These are phyloP conservation scores for Trichoderma sp. DNA, from an alignment of 2,329 filamentous ascomycete genomes.

Conservation along the genomic window DNA sequence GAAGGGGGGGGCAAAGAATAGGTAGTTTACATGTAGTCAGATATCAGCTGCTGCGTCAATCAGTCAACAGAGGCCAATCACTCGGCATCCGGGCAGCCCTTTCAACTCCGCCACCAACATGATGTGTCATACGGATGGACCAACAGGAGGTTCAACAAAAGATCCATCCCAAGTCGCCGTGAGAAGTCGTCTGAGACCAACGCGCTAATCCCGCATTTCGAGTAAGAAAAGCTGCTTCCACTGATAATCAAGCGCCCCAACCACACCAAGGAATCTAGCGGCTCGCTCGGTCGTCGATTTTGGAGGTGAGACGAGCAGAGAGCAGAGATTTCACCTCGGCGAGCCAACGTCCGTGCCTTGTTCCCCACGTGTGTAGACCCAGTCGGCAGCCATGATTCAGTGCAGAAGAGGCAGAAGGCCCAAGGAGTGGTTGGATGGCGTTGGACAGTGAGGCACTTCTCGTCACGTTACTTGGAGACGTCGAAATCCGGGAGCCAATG, in stretches of 20 bases:
- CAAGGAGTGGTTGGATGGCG: constrained; percentile 5
- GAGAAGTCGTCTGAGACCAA: constrained; percentile 18
- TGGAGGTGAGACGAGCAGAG: constrained; percentile 7
- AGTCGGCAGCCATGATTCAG: constrained; percentile 6
- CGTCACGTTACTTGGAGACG: constrained; percentile 36
- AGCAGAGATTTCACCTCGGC: not conserved
- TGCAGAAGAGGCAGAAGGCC: not conserved
- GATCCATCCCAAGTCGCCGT: not conserved
- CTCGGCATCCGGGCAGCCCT: not conserved
- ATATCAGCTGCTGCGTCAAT: not conserved
- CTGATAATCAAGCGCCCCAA: constrained; percentile 9
- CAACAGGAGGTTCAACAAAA: constrained; percentile 9
- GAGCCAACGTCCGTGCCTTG: constrained; percentile 3
- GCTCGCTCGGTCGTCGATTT: not conserved
- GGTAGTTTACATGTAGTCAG: constrained; percentile 3
- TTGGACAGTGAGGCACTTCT: constrained; percentile 8
- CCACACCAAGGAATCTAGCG: constrained; percentile 11
- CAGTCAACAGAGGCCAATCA: constrained; percentile 12
- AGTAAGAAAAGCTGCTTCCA: not conserved
- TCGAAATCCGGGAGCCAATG: constrained; percentile 36
- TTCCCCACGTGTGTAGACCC: not conserved
- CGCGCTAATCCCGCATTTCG: constrained; percentile 34
- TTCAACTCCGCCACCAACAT: not conserved
- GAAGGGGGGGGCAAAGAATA: not conserved
- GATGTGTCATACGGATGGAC: constrained; percentile 12